Evolutionary conservation across 2,329 filamentous ascomycete genomes (phyloP).

Genomic region (Nectriaceae sp.): DNA sequence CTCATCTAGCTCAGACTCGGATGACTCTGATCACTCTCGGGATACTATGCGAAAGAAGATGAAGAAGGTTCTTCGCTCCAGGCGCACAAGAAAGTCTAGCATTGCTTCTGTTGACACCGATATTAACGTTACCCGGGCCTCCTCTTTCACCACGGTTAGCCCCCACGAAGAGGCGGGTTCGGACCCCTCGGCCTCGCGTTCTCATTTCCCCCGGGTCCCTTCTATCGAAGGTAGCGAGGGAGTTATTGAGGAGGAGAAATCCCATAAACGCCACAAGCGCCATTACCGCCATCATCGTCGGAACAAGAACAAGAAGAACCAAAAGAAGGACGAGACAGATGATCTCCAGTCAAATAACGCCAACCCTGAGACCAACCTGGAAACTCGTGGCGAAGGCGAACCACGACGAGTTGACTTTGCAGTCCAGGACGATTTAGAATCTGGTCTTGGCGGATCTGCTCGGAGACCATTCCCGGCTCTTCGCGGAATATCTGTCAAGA

Average conservation of each 20-base stretch:
- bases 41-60: slow-evolving; percentile 73
- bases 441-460: slow-evolving; percentile 13
- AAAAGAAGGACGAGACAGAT: slow-evolving; percentile 28
- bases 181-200: slow-evolving; percentile 41
- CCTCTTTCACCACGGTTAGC: slow-evolving; percentile 43
- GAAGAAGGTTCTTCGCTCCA: slow-evolving; percentile 71
- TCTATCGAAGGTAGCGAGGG: slow-evolving; percentile 45
- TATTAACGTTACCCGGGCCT: slow-evolving; percentile 36
- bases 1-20: slow-evolving; percentile 69
- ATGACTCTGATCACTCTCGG: slow-evolving; percentile 56
- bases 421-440: slow-evolving; percentile 30
- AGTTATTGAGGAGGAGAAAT: slow-evolving; percentile 47
- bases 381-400: slow-evolving; percentile 36
- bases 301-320: slow-evolving; percentile 39
- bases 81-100: slow-evolving; percentile 77
- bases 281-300: slow-evolving; percentile 40
- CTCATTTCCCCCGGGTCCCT: slow-evolving; percentile 37
- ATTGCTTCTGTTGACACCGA: slow-evolving; percentile 65
- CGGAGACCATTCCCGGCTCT: slow-evolving; percentile 55
- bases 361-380: slow-evolving; percentile 21
- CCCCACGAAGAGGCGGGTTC: slow-evolving; percentile 40
- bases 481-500: slow-evolving; percentile 64
- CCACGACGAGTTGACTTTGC: slow-evolving; percentile 63
- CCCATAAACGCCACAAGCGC: slow-evolving; percentile 34
- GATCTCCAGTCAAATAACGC: slow-evolving; percentile 36